Percentiles rank a stretch among this genome's conserved stretches.
Evolutionary conservation across 73 alveolate genomes (phyloP).

Genomic region (Symbiodinium pilosum): DNA sequence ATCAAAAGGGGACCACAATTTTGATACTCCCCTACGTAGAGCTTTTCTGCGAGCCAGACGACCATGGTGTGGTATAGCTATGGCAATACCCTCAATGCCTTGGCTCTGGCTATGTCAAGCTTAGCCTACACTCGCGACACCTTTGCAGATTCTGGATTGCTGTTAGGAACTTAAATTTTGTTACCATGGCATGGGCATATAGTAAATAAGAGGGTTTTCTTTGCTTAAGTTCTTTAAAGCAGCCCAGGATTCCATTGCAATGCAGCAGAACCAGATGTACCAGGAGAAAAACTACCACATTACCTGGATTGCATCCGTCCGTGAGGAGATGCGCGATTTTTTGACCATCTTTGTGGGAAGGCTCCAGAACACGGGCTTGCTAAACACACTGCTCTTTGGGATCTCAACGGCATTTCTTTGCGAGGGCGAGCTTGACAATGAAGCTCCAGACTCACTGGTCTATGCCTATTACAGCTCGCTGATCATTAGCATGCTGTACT

Average conservation of each 20-base stretch:
- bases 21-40: too few species aligned
- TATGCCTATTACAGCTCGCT: constrained; percentile 25
- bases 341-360: constrained; percentile 69
- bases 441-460: constrained; percentile 25
- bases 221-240: too few species aligned
- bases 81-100: not conserved
- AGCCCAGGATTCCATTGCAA: too few species aligned
- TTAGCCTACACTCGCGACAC: constrained; percentile 29
- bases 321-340: constrained; percentile 50
- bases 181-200: too few species aligned
- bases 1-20: too few species aligned
- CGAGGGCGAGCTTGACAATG: constrained; percentile 37
- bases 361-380: not conserved
- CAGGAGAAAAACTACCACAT: constrained; percentile 55
- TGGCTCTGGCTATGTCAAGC: not conserved
- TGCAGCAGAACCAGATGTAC: constrained; percentile 55
- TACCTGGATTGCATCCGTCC: constrained; percentile 16
- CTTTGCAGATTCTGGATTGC: not conserved
- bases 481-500: not conserved
- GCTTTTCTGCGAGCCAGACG: not conserved
- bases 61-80: not conserved
- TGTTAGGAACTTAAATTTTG: too few species aligned
- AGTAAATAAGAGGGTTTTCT: too few species aligned
- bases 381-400: constrained; percentile 44
- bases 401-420: constrained; percentile 54